Conservation (phyloP, 1,139 yeast genomes). For the Pichia inconspicua region DNA sequence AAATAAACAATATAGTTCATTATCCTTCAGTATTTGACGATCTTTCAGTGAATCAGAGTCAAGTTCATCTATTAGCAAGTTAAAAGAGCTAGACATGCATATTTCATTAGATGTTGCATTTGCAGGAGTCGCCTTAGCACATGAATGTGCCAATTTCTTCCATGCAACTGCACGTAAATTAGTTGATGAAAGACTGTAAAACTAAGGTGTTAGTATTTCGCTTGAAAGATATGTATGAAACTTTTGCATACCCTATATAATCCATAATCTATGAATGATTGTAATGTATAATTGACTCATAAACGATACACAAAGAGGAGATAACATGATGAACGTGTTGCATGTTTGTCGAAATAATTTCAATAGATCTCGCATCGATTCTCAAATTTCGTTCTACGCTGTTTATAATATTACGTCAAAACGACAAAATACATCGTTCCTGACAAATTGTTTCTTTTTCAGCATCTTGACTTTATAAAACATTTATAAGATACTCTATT, state of each 20-base stretch:
- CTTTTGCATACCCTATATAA: conserved; percentile 18
- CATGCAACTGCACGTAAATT: conserved; percentile 53
- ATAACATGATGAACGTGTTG: neutral
- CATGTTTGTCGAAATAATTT: neutral
- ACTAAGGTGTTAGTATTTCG: neutral
- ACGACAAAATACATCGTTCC: neutral
- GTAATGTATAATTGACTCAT: neutral
- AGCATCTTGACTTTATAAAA: neutral
- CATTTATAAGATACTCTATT: neutral
- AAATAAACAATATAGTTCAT: conserved; percentile 62
- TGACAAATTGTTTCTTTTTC: neutral
- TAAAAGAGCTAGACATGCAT: conserved; percentile 14
- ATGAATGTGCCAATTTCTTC: conserved; percentile 37
- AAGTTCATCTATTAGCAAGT: conserved; percentile 33
- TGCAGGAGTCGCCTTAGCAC: conserved; percentile 23
- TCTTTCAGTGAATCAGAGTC: neutral
- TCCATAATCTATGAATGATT: conserved; percentile 9
- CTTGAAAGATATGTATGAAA: neutral
- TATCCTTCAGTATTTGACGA: neutral
- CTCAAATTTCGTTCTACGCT: too few relatives aligned
- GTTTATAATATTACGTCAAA: too few relatives aligned
- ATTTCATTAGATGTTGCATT: conserved; percentile 15
- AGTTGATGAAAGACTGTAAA: conserved; percentile 20
- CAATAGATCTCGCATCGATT: too few relatives aligned
- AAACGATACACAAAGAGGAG: neutral